Evolutionary conservation across 2,329 filamentous ascomycete species (phyloP).

Genomic region (Paracoccidioides lutzii): DNA sequence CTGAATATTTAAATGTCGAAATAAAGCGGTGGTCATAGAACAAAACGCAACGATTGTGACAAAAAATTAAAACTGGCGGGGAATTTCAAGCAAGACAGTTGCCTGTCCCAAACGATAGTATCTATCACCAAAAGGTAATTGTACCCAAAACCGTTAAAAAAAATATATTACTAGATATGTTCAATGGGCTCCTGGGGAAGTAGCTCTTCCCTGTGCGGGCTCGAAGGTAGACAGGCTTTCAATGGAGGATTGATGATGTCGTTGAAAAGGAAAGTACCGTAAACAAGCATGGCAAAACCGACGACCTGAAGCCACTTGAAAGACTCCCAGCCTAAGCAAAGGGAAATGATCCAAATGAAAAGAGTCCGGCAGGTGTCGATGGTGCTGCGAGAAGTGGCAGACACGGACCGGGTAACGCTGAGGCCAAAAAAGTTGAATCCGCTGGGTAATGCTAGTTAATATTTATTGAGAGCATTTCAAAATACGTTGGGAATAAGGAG

Average conservation of each 20-base stretch:
- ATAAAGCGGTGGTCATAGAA: background rate
- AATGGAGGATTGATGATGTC: slow-evolving; percentile 78
- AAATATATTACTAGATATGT: slow-evolving; percentile 37
- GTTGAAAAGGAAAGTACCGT: slow-evolving; percentile 95
- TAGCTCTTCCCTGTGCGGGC: slow-evolving; percentile 33
- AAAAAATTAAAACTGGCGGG: background rate
- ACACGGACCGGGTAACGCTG: slow-evolving; percentile 78
- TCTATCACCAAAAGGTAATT: background rate
- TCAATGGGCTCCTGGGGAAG: slow-evolving; percentile 77
- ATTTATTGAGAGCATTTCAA: slow-evolving; percentile 4
- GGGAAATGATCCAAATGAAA: slow-evolving; percentile 94
- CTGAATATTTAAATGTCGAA: background rate
- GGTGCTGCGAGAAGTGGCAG: slow-evolving; percentile 83
- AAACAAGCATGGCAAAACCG: slow-evolving; percentile 81
- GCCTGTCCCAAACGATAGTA: background rate
- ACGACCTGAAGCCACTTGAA: slow-evolving; percentile 95
- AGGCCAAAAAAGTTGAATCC: slow-evolving; percentile 99
- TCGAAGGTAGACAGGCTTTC: slow-evolving; percentile 48
- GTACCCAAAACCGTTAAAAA: background rate
- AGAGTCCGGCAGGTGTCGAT: slow-evolving; percentile 96
- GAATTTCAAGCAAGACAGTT: background rate
- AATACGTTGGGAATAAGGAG: background rate
- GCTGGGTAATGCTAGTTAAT: slow-evolving; percentile 32
- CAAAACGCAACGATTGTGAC: background rate
- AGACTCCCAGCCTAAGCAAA: slow-evolving; percentile 87